phyloP scores from a whole-genome alignment of 2,329 filamentous ascomycete genomes.

The Ophiosphaerella narmari region DNA sequence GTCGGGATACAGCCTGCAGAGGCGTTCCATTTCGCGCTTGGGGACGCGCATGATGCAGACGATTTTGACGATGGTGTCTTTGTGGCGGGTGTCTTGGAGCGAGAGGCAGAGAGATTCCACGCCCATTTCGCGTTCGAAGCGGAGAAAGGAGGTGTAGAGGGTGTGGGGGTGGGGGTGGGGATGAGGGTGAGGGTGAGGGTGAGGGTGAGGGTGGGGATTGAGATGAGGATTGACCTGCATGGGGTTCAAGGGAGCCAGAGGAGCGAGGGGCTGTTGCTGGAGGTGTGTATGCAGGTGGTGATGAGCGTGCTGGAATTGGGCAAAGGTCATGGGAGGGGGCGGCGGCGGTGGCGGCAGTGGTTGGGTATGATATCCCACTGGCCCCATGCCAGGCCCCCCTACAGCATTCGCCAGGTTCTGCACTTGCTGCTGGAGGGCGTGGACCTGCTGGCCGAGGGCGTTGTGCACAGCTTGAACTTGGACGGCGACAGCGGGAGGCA shows the following conservation, averaged over 20 bases:
- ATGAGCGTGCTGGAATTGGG: slow-evolving; percentile 24
- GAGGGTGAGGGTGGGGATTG: neutral
- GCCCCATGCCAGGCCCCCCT: neutral
- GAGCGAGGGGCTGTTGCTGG: slow-evolving; percentile 5
- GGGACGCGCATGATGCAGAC: slow-evolving; percentile 44
- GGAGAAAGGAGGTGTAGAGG: slow-evolving; percentile 38
- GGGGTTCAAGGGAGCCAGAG: neutral
- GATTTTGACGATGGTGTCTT: slow-evolving; percentile 37
- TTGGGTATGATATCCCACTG: neutral
- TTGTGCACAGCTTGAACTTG: slow-evolving; percentile 33
- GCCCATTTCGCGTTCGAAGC: slow-evolving; percentile 44
- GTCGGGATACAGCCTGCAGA: slow-evolving; percentile 59
- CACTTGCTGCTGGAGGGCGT: slow-evolving; percentile 31
- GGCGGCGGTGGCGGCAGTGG: slow-evolving; percentile 4
- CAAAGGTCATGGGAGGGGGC: slow-evolving; percentile 24
- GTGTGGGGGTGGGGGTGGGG: slow-evolving; percentile 8
- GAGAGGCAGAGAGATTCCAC: slow-evolving; percentile 42
- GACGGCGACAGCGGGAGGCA: slow-evolving; percentile 20
- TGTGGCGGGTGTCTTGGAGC: slow-evolving; percentile 34
- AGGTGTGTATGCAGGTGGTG: neutral
- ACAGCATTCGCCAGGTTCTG: slow-evolving; percentile 22
- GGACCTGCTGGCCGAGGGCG: slow-evolving; percentile 32
- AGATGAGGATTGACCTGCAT: neutral
- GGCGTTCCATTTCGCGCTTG: slow-evolving; percentile 52
- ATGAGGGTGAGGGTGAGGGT: slow-evolving; percentile 5